These are phyloP conservation scores for Mycena sanguinolenta DNA, from an alignment of 768 basidiomycete genomes.

Conservation along the genomic window DNA sequence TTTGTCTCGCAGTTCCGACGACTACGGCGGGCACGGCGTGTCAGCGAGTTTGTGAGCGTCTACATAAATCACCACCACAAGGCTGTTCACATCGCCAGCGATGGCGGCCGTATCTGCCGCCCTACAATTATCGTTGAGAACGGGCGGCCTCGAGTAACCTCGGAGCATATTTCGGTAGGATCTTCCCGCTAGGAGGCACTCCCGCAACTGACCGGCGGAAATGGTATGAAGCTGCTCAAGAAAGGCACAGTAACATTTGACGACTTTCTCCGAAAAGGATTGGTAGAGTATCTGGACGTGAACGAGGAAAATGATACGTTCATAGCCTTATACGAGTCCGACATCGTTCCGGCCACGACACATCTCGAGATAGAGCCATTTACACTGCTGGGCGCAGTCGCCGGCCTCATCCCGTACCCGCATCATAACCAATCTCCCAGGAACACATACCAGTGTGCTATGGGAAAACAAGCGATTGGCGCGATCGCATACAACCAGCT, in stretches of 20 bases:
- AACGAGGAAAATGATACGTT: slow-evolving; percentile 99
- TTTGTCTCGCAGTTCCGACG: slow-evolving; percentile 94
- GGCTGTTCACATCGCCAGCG: slow-evolving; percentile 95
- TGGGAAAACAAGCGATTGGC: slow-evolving; percentile 99
- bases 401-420: slow-evolving; percentile 98
- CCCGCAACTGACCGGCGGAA: slow-evolving; percentile 17
- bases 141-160: slow-evolving; percentile 78
- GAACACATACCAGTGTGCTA: slow-evolving; percentile 99
- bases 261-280: slow-evolving; percentile 90
- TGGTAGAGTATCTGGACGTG: slow-evolving; percentile 98
- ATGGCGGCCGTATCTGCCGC: slow-evolving; percentile 97
- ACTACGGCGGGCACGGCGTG: slow-evolving; percentile 89
- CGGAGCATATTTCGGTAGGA: slow-evolving; percentile 83
- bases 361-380: slow-evolving; percentile 99
- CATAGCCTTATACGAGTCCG: slow-evolving; percentile 93
- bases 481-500: slow-evolving; percentile 99
- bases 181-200: slow-evolving; percentile 20
- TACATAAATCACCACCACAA: slow-evolving; percentile 97
- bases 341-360: slow-evolving; percentile 86
- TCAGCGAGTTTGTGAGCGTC: slow-evolving; percentile 96
- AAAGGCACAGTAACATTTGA: slow-evolving; percentile 86
- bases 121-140: slow-evolving; percentile 97
- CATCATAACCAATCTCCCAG: slow-evolving; percentile 99
- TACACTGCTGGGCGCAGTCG: slow-evolving; percentile 96
- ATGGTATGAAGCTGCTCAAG: slow-evolving; percentile 75